Evolutionary conservation across 805 yeast genomes (phyloP).

Genomic region (Metschnikowia peoriensis): DNA sequence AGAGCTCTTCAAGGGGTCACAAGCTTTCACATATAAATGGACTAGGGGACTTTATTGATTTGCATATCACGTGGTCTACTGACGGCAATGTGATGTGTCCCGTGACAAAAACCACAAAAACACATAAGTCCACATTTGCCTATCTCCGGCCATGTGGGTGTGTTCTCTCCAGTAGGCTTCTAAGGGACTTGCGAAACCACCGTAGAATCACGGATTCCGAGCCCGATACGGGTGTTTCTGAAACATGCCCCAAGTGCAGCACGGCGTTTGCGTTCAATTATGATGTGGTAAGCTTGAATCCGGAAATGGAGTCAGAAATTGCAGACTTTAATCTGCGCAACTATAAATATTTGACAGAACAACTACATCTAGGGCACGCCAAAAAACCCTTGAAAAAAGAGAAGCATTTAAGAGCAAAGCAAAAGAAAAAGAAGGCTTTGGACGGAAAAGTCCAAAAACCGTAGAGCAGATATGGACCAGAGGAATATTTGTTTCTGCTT

Average conservation of each 20-base stretch:
- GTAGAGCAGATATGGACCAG: not conserved
- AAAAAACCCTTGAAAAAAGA: slow-evolving; percentile 16
- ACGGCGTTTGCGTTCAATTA: slow-evolving; percentile 19
- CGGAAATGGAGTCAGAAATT: slow-evolving; percentile 14
- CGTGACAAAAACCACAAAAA: slow-evolving; percentile 22
- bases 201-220: slow-evolving; percentile 6
- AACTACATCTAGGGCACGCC: slow-evolving; percentile 24
- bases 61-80: slow-evolving; percentile 12
- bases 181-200: slow-evolving; percentile 19
- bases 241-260: slow-evolving; percentile 34
- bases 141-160: slow-evolving; percentile 42
- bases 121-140: slow-evolving; percentile 19
- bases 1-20: not conserved
- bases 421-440: not conserved
- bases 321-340: slow-evolving; percentile 16
- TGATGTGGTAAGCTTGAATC: slow-evolving; percentile 36
- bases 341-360: slow-evolving; percentile 11
- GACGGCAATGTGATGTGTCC: slow-evolving; percentile 30
- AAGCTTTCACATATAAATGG: slow-evolving; percentile 11
- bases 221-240: slow-evolving; percentile 10
- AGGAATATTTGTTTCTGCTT: not conserved
- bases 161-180: slow-evolving; percentile 27
- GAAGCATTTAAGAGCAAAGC: not conserved
- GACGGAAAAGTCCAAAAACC: not conserved
- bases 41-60: slow-evolving; percentile 15